Evolutionary conservation across 2,329 filamentous ascomycete genomes (phyloP), one percentile per base, ranked within the genome.

Genomic region (Ceratocystiopsis sp.): DNA sequence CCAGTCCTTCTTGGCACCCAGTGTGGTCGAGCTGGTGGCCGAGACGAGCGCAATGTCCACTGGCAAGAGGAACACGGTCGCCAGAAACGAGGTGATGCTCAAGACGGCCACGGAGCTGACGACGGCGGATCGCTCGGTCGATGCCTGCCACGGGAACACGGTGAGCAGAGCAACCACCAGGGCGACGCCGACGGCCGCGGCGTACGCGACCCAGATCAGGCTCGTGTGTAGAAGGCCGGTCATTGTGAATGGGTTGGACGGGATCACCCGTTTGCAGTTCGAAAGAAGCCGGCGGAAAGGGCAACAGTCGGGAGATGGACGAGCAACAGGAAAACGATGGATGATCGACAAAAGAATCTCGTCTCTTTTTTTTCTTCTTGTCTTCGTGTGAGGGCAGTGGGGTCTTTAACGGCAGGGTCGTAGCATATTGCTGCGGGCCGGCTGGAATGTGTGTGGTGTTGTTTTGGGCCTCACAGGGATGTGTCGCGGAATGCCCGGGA

Each of bases 11-110:
- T 93, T 93, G 40, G 72, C 71, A 46, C 91, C 91, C 33, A 80
- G 67, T 40, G 76, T 73, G 7, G 79, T 73, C 44, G 78, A 78
- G 14, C 78, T 80, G 0, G 91, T 98, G 8, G 86, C 85, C 2
- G 89, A 95, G 40, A 95, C 81, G 52, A 98, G 74, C 12, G 91
- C 91, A 52, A 96, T 85, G 60, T 98, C 91, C 59, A 96, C 89
- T 19, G 91, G 91, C 25, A 95, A 75, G 18, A 98, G 74, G 33
- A 98, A 73, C 25, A 95, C 79, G 1, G 91, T 98, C 14, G 91
- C 91, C 43, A 98, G 76, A 29, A 98, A 73, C 10, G 83, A 74
- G 11, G 87, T 86, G 38, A 94, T 71, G 44, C 86, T 91, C 61
- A 95, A 65, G 52, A 93, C 86, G 58, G 84, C 84, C 53, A 95